These are phyloP conservation scores for Russula sp. DNA, from an alignment of 768 basidiomycete species.

Conservation along the genomic window DNA sequence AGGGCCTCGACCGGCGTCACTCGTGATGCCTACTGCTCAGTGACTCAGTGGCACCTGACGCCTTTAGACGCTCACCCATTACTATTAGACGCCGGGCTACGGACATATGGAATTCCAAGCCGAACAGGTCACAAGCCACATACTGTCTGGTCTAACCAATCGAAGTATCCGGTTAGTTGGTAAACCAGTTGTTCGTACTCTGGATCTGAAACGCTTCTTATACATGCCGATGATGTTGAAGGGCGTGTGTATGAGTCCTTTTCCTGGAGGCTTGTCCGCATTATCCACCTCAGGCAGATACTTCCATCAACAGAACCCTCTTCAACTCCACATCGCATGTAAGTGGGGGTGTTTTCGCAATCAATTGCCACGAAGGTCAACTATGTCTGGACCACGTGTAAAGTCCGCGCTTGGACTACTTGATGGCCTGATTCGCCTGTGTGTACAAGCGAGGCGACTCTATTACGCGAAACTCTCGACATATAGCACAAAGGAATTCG, in stretches of 20 bases:
- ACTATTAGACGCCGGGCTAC: slow-evolving; percentile 8
- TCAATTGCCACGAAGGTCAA: background rate
- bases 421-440: background rate
- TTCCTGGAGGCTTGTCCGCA: slow-evolving; percentile 8
- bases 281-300: slow-evolving; percentile 4
- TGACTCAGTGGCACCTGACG: slow-evolving; percentile 8
- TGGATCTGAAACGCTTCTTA: slow-evolving; percentile 12
- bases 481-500: slow-evolving; percentile 5
- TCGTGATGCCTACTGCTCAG: slow-evolving; percentile 4
- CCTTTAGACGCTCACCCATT: background rate
- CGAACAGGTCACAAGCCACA: slow-evolving; percentile 12
- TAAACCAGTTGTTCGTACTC: slow-evolving; percentile 1
- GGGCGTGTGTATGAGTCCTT: background rate
- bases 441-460: background rate
- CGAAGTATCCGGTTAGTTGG: background rate
- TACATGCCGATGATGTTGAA: background rate
- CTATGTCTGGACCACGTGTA: slow-evolving; percentile 4
- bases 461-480: slow-evolving; percentile 10
- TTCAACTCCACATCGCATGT: background rate
- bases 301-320: background rate
- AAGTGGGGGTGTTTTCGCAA: background rate
- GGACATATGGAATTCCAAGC: slow-evolving; percentile 29
- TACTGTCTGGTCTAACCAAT: background rate
- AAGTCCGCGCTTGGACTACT: background rate
- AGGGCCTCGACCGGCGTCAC: slow-evolving; percentile 19